Conservation (phyloP, 768 basidiomycete genomes). For the Strobilomyces echinocephalus region DNA sequence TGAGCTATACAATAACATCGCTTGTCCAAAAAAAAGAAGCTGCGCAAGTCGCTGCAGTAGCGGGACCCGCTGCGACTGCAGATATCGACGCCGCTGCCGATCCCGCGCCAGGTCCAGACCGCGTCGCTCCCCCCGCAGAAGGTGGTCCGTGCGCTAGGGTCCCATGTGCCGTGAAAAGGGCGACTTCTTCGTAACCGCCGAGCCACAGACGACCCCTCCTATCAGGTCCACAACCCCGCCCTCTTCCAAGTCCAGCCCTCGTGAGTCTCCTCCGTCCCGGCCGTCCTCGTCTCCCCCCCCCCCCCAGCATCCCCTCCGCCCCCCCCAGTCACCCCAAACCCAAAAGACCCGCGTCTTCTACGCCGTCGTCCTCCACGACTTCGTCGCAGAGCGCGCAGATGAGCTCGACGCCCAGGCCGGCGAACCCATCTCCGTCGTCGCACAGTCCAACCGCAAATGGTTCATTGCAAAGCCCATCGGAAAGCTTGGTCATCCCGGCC, state of each 20-base stretch:
- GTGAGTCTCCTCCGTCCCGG: slow-evolving; percentile 23
- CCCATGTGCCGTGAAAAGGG: slow-evolving; percentile 69
- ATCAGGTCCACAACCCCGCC: slow-evolving; percentile 90
- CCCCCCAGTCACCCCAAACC: slow-evolving; percentile 32
- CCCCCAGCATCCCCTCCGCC: slow-evolving; percentile 32
- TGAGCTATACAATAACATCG: too few relatives aligned
- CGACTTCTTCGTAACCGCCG: slow-evolving; percentile 93
- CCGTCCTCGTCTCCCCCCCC: background rate
- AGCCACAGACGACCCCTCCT: slow-evolving; percentile 49
- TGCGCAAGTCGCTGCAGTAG: slow-evolving; percentile 71
- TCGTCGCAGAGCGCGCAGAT: slow-evolving; percentile 90
- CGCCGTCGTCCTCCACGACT: slow-evolving; percentile 94
- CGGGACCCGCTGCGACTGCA: slow-evolving; percentile 56
- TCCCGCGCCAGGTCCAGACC: slow-evolving; percentile 45
- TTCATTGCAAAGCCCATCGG: slow-evolving; percentile 99
- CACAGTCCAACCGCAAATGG: slow-evolving; percentile 99
- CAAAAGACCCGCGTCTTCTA: slow-evolving; percentile 69
- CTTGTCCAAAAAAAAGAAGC: too few relatives aligned
- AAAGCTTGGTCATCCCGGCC: slow-evolving; percentile 89
- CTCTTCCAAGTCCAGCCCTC: slow-evolving; percentile 73
- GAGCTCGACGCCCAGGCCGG: slow-evolving; percentile 94
- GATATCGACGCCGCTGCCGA: slow-evolving; percentile 65
- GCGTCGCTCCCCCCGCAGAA: slow-evolving; percentile 83
- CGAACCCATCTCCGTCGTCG: slow-evolving; percentile 93
- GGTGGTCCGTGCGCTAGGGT: slow-evolving; percentile 80